phyloP scores from a whole-genome alignment of 768 basidiomycete species.

The Candolleomyces efflorescens region DNA sequence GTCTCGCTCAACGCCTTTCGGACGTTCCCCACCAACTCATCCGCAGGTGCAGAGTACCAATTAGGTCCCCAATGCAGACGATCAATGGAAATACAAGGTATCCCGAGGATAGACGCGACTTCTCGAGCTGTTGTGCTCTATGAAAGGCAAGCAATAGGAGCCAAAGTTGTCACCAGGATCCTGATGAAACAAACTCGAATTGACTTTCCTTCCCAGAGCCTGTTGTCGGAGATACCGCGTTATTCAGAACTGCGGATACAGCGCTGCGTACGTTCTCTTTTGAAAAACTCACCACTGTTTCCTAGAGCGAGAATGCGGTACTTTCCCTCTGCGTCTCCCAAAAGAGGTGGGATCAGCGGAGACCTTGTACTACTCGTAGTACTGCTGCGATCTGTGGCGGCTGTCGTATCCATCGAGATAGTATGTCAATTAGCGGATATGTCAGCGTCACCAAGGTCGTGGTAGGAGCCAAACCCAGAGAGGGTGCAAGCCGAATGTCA shows the following conservation, averaged over 20 bases:
- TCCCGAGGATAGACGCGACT: conserved; percentile 37
- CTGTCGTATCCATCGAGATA: background rate
- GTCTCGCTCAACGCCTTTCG: conserved; percentile 21
- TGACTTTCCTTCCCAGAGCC: conserved; percentile 28
- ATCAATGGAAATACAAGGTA: conserved; percentile 48
- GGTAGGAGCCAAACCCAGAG: too few relatives aligned
- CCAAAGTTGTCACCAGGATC: background rate
- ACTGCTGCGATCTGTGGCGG: background rate
- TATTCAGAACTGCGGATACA: background rate
- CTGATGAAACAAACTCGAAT: background rate
- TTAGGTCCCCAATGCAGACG: conserved; percentile 44
- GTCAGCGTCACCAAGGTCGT: too few relatives aligned
- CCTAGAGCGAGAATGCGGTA: conserved; percentile 48
- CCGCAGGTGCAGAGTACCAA: conserved; percentile 32
- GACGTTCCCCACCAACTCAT: conserved; percentile 28
- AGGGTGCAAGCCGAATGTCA: too few relatives aligned
- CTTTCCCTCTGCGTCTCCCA: conserved; percentile 41
- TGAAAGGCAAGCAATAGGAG: background rate
- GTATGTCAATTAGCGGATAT: background rate
- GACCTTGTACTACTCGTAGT: background rate
- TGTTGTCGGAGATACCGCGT: conserved; percentile 3
- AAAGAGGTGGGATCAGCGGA: conserved; percentile 21
- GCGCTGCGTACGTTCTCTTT: background rate
- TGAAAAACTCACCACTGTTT: conserved; percentile 41
- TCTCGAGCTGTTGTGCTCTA: conserved; percentile 35